Evolutionary conservation across 2,329 filamentous ascomycete species (phyloP), one percentile per base, ranked within the genome.

Genomic region (Fusarium cyanostomum): DNA sequence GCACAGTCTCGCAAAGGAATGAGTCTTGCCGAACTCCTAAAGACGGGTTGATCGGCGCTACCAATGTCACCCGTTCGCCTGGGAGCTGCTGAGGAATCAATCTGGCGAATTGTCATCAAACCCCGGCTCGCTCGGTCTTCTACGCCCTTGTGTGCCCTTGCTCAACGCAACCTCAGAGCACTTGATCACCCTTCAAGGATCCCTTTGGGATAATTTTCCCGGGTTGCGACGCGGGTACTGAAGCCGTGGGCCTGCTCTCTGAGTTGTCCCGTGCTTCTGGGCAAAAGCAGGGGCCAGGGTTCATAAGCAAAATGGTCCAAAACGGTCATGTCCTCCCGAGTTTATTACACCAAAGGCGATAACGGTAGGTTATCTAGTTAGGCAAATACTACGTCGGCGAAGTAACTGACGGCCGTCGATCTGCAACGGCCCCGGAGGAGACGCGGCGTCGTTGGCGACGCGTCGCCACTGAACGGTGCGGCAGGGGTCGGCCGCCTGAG

Each of bases 401-500:
- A 44, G 49, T 30, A 35, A 38, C 51, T 38, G 16, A 50, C 21
- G 33, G 38, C 46, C 30, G 46, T 53, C 61, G 42, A 64, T 64
- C 55, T 37, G 39, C 24, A 37, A 41, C 26, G 44, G 58, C 58
- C 59, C 59, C n/a, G n/a, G n/a, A n/a, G n/a, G n/a, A n/a, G n/a
- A n/a, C n/a, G n/a, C n/a, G n/a, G n/a, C n/a, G n/a, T n/a, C n/a
- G n/a, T n/a, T n/a, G n/a, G n/a, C n/a, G 61, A 65, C 61, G 31
- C 56, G 52, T 62, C n/a, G 52, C 62, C 56, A 62, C 61, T 62
- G 52, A 62, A 53, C 46, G 34, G 38, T 35, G 21, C 24, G 48
- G 48, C 61, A 64, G 61, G 62, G 61, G 62, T 64, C 62, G 62
- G 62, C 62, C 62, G 62, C 62, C 61, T 44, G 39, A 31, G 30